Conservation (phyloP, 192 early-diverging fungal genomes). For the Linnemannia hyalina region DNA sequence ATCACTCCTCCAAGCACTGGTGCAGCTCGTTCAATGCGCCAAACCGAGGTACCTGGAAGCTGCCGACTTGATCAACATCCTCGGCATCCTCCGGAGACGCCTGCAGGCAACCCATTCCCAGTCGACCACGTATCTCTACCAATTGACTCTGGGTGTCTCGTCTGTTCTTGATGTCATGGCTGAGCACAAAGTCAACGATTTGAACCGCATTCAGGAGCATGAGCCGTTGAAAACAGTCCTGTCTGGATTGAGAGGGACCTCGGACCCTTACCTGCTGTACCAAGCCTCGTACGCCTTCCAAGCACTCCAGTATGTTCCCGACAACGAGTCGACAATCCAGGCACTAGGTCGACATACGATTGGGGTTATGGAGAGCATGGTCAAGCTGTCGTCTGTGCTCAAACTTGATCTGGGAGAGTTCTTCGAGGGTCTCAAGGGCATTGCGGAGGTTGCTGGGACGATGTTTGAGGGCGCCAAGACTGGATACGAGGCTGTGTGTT, state of each 20-base stretch:
- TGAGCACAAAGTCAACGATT: neutral
- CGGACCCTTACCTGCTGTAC: conserved; percentile 1
- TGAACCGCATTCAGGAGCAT: neutral
- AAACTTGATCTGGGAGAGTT: neutral
- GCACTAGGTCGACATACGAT: neutral
- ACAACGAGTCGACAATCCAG: neutral
- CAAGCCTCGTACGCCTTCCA: conserved; percentile 13
- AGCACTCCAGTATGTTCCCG: neutral
- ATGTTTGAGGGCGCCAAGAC: neutral
- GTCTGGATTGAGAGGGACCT: neutral
- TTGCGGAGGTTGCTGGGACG: neutral
- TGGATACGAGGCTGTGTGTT: neutral
- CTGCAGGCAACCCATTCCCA: conserved; percentile 7
- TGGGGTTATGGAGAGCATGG: neutral
- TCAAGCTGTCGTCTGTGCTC: neutral
- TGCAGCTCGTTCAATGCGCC: neutral
- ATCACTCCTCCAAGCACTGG: neutral
- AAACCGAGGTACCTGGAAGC: neutral
- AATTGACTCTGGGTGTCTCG: neutral
- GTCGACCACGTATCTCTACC: conserved; percentile 8
- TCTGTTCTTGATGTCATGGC: conserved; percentile 12
- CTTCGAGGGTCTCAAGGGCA: neutral
- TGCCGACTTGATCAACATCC: conserved; percentile 8
- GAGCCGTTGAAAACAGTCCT: neutral
- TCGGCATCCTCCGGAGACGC: neutral